Conservation (phyloP, 495 filamentous ascomycete genomes). For the Cetradonia linearis region DNA sequence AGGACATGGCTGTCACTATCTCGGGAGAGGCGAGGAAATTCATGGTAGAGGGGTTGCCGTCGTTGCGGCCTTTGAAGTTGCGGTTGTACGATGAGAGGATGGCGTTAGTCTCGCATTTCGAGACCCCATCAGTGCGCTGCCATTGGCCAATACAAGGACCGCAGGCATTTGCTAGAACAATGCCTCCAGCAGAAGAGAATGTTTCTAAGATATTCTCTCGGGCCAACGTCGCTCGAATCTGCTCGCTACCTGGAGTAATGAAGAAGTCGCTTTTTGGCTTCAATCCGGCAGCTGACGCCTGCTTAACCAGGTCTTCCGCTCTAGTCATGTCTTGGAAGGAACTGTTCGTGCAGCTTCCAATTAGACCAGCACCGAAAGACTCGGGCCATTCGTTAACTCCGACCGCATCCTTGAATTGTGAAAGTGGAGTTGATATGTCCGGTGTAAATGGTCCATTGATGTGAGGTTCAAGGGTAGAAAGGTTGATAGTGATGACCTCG, state of each 20-base stretch:
- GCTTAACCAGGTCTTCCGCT: slow-evolving; percentile 81
- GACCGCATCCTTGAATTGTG: slow-evolving; percentile 73
- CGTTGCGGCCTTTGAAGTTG: slow-evolving; percentile 95
- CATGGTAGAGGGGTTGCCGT: slow-evolving; percentile 92
- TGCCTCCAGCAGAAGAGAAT: slow-evolving; percentile 79
- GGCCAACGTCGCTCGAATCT: slow-evolving; percentile 87
- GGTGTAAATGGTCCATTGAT: slow-evolving; percentile 97
- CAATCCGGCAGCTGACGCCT: slow-evolving; percentile 74
- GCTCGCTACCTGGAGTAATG: slow-evolving; percentile 91
- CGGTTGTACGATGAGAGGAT: slow-evolving; percentile 97
- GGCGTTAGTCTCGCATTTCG: slow-evolving; percentile 81
- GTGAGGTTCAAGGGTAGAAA: slow-evolving; percentile 85
- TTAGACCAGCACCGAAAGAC: slow-evolving; percentile 81
- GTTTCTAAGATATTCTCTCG: slow-evolving; percentile 74
- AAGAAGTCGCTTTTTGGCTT: slow-evolving; percentile 87
- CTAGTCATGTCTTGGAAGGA: slow-evolving; percentile 98
- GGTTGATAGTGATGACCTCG: slow-evolving; percentile 80
- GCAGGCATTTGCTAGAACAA: slow-evolving; percentile 88
- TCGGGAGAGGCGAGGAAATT: slow-evolving; percentile 97
- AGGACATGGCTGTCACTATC: slow-evolving; percentile 90
- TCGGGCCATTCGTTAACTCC: slow-evolving; percentile 80
- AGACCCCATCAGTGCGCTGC: slow-evolving; percentile 76
- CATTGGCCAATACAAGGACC: slow-evolving; percentile 94
- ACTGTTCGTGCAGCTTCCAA: slow-evolving; percentile 97
- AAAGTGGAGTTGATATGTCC: slow-evolving; percentile 84